Evolutionary conservation across 2,329 filamentous ascomycete genomes (phyloP).

Genomic region (Xylaria arbuscula): DNA sequence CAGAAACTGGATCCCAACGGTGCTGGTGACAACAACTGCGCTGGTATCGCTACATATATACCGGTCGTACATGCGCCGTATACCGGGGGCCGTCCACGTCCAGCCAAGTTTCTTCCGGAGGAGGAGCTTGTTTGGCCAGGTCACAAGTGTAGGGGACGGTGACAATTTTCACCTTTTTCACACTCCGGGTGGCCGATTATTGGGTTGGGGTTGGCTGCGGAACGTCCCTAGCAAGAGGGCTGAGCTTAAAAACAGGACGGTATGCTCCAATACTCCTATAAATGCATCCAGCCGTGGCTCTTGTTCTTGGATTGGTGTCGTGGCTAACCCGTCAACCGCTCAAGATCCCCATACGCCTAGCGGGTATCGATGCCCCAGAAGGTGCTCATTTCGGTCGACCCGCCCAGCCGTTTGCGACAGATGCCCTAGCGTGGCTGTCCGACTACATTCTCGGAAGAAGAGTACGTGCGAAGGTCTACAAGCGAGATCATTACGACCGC

Average conservation of each 20-base stretch:
- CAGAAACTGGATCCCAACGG: slow-evolving; percentile 63
- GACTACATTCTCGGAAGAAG: slow-evolving; percentile 75
- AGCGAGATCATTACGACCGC: slow-evolving; percentile 90
- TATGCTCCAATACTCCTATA: slow-evolving; percentile 56
- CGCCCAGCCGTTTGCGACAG: slow-evolving; percentile 83
- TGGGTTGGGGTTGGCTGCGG: slow-evolving; percentile 94
- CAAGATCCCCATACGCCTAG: slow-evolving; percentile 87
- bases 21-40: slow-evolving; percentile 66
- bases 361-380: slow-evolving; percentile 94
- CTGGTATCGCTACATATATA: slow-evolving; percentile 70
- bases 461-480: slow-evolving; percentile 85
- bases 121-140: slow-evolving; percentile 82
- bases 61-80: slow-evolving; percentile 82
- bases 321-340: slow-evolving; percentile 26
- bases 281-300: background rate
- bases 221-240: slow-evolving; percentile 76
- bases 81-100: slow-evolving; percentile 81
- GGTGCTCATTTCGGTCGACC: slow-evolving; percentile 90
- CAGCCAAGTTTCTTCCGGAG: slow-evolving; percentile 78
- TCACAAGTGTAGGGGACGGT: slow-evolving; percentile 95
- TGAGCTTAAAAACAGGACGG: slow-evolving; percentile 80
- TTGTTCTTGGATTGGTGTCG: background rate
- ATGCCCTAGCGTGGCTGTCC: slow-evolving; percentile 85
- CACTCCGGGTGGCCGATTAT: slow-evolving; percentile 86
- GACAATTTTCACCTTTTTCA: slow-evolving; percentile 96